Percentiles rank a stretch among this genome's conserved stretches.
Conservation (phyloP, 495 filamentous ascomycete species). For the Talaromyces stipitatus region DNA sequence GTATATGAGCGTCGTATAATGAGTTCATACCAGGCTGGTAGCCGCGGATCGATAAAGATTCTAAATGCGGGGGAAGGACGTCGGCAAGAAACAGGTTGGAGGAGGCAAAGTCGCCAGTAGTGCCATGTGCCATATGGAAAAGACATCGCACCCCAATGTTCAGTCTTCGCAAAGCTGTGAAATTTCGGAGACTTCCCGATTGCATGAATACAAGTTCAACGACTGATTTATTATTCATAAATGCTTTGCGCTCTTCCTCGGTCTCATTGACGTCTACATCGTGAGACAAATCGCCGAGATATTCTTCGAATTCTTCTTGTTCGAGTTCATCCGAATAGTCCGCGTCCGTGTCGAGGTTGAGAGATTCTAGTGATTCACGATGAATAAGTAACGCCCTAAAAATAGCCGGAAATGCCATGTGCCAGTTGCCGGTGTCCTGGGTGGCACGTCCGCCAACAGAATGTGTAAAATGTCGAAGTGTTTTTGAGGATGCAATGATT, state of each 20-base stretch:
- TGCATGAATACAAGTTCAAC: conserved; percentile 4
- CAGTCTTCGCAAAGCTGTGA: conserved; percentile 14
- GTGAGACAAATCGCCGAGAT: not conserved
- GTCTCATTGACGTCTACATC: not conserved
- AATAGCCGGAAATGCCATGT: conserved; percentile 14
- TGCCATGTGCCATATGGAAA: conserved; percentile 16
- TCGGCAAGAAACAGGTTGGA: conserved; percentile 6
- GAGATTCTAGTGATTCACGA: conserved; percentile 17
- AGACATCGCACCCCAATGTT: conserved; percentile 16
- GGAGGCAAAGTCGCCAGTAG: not conserved
- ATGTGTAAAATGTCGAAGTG: conserved; percentile 13
- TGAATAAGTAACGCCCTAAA: conserved; percentile 15
- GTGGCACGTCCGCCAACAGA: conserved; percentile 14
- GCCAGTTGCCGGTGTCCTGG: not conserved
- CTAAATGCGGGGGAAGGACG: conserved; percentile 15
- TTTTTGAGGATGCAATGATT: conserved; percentile 14
- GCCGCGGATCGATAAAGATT: conserved; percentile 20
- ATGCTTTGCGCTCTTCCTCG: not conserved
- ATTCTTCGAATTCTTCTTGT: conserved; percentile 4
- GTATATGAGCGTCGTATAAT: conserved; percentile 13
- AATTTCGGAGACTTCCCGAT: conserved; percentile 13
- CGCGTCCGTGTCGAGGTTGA: conserved; percentile 18
- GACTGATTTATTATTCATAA: conserved; percentile 3
- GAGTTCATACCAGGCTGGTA: conserved; percentile 13
- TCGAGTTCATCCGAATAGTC: conserved; percentile 1